A percentile compares a stretch with the other conserved stretches of the same genome.
These are phyloP conservation scores for Helicocarpus griseus DNA, from an alignment of 2,329 filamentous ascomycete genomes.

Conservation along the genomic window DNA sequence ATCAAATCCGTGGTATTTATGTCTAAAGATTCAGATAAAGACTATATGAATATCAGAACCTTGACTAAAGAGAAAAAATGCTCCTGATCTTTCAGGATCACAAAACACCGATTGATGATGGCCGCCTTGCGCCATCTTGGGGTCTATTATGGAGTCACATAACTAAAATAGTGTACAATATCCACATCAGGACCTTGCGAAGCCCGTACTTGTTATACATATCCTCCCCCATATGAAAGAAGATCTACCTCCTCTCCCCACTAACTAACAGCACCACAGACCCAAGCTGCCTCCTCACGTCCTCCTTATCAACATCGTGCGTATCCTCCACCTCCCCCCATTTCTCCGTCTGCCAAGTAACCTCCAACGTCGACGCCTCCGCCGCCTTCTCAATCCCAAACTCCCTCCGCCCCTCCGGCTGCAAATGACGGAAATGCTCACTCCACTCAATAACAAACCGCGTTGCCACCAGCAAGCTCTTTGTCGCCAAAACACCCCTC, in stretches of 20 bases:
- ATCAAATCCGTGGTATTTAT: too few species aligned
- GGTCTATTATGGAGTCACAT: too few species aligned
- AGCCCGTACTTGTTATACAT: too few species aligned
- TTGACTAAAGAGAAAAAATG: too few species aligned
- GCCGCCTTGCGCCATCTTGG: too few species aligned
- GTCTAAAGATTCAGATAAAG: too few species aligned
- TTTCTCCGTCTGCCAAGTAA: slow-evolving; percentile 76
- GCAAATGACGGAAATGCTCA: slow-evolving; percentile 52
- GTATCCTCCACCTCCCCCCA: slow-evolving; percentile 99
- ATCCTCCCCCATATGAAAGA: not conserved
- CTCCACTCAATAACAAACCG: slow-evolving; percentile 83
- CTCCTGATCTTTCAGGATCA: too few species aligned
- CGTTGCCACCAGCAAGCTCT: slow-evolving; percentile 70
- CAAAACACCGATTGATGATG: too few species aligned
- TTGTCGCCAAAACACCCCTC: slow-evolving; percentile 70
- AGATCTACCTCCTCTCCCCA: slow-evolving; percentile 35
- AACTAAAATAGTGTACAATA: too few species aligned
- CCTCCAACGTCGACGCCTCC: slow-evolving; percentile 68
- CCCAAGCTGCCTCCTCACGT: slow-evolving; percentile 76
- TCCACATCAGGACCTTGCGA: too few species aligned
- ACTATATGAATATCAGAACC: too few species aligned
- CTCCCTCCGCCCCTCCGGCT: slow-evolving; percentile 26
- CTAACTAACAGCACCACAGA: slow-evolving; percentile 75
- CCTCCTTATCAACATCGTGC: slow-evolving; percentile 91
- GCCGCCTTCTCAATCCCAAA: slow-evolving; percentile 82